A percentile compares a stretch with the other conserved stretches of the same genome.
Conservation (phyloP, 2,329 filamentous ascomycete genomes). For the Fusarium nelsonii region DNA sequence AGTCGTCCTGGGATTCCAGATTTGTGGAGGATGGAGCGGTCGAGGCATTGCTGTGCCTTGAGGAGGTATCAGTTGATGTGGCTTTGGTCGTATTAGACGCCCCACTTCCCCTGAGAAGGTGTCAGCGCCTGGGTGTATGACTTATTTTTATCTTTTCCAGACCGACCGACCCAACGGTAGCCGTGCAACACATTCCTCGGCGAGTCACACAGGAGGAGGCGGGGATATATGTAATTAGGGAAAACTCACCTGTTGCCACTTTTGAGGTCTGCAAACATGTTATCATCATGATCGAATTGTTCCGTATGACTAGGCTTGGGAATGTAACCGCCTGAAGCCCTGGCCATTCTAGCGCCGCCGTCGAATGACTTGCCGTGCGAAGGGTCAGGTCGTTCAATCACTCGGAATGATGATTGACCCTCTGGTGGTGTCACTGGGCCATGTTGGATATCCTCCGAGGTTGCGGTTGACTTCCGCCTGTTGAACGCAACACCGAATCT, state of each 20-base stretch:
- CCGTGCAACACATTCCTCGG: constrained; percentile 39
- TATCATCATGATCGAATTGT: constrained; percentile 63
- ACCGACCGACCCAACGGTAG: constrained; percentile 29
- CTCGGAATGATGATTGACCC: constrained; percentile 67
- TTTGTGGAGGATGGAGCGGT: constrained; percentile 70
- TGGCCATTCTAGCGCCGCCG: constrained; percentile 60
- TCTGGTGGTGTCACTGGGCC: constrained; percentile 55
- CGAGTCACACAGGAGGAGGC: constrained; percentile 38
- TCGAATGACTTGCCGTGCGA: constrained; percentile 63
- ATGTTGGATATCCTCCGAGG: constrained; percentile 67
- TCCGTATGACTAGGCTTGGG: constrained; percentile 56
- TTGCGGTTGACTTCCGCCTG: constrained; percentile 70
- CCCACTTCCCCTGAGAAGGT: constrained; percentile 66
- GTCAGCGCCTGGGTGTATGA: constrained; percentile 53
- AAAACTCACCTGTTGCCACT: constrained; percentile 65
- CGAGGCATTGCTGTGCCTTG: constrained; percentile 72
- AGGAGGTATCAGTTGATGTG: constrained; percentile 70
- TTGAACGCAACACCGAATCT: constrained; percentile 71
- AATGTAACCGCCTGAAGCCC: constrained; percentile 53
- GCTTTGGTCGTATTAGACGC: constrained; percentile 72
- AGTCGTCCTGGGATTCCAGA: constrained; percentile 48
- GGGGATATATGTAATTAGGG: constrained; percentile 2
- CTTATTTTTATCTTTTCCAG: constrained; percentile 44
- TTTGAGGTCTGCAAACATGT: constrained; percentile 70
- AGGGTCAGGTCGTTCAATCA: constrained; percentile 66